Evolutionary conservation across 257 asterid genomes (phyloP), one percentile per base, ranked within the genome.

Genomic region (Nicotiana attenuata): DNA sequence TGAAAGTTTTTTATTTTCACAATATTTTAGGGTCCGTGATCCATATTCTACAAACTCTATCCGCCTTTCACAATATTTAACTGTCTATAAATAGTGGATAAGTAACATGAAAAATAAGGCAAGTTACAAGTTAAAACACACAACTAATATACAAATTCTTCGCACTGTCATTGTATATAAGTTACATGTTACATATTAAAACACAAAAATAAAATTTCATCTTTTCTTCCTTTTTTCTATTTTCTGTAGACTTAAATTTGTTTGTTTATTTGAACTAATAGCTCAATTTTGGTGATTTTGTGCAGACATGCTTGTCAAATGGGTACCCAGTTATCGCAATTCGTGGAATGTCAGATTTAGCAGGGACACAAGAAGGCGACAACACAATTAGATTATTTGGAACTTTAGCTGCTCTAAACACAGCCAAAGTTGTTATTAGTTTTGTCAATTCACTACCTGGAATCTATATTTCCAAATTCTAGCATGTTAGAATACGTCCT

Each of bases 331-430:
- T 90, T 31, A 83, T 87, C 7, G 93, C 88, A 5, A 83, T 90
- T 22, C 89, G 93, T 11, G 91, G 90, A 17, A 31, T 92, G 45
- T 92, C 94, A 1, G 93, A 92, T 81, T 79, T 90, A 5, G 93
- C 94, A 16, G 94, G 96, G 45, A 90, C 87, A 10, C 90, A 90
- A 81, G 20, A 79, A 0, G 96, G 94, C 16, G 28, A 52, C 15
- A 90, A 89, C 81, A 14, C 85, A 10, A 81, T 89, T 45, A 15
- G 29, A 14, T 29, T 78, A 71, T 90, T 85, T 77, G 88, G 91
- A 15, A 69, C 92, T 68, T 87, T 90, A 41, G 94, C 94, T 38
- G 92, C 94, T 77, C 17, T 89, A 63, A 92, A 92, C 69, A 93
- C 84, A 5, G 96, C 90, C 24, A 89, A 85, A 50, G 87, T 80